Evolutionary conservation across 1,139 yeast genomes (phyloP).

Genomic region (Saccharomyces hybrid): DNA sequence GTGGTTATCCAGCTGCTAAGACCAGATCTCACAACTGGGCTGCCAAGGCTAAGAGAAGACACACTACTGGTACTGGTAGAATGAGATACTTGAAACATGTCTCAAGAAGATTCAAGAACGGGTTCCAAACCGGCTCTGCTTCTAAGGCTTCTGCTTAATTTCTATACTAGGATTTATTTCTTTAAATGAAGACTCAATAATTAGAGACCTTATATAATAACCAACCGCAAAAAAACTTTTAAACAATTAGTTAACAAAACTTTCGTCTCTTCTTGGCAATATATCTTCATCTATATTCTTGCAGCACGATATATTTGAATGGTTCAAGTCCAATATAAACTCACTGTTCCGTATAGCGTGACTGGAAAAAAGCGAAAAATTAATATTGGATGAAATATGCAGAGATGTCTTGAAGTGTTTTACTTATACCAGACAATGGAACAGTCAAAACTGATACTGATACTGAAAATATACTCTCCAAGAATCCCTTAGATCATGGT

Average conservation of each 20-base stretch:
- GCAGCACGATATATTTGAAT: too few relatives aligned
- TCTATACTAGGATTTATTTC: slow-evolving; percentile 2
- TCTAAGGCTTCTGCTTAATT: slow-evolving; percentile 20
- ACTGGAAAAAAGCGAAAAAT: too few relatives aligned
- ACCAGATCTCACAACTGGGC: slow-evolving; percentile 99
- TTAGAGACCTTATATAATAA: neutral
- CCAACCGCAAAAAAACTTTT: neutral
- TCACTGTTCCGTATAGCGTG: too few relatives aligned
- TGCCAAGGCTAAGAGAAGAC: slow-evolving; percentile 98
- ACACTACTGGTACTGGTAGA: slow-evolving; percentile 99
- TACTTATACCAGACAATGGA: too few relatives aligned
- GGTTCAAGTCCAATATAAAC: too few relatives aligned
- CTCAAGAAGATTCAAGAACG: slow-evolving; percentile 97
- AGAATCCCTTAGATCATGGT: too few relatives aligned
- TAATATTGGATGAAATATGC: too few relatives aligned
- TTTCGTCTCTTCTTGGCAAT: too few relatives aligned
- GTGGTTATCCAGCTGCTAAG: slow-evolving; percentile 99
- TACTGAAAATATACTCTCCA: too few relatives aligned
- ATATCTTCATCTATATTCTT: too few relatives aligned
- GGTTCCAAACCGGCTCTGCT: slow-evolving; percentile 87
- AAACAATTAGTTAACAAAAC: slow-evolving; percentile 1
- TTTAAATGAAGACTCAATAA: slow-evolving; percentile 1
- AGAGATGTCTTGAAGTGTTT: too few relatives aligned
- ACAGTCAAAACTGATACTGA: too few relatives aligned
- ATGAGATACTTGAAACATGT: slow-evolving; percentile 96